Evolutionary conservation across 1,284 basidiomycete genomes (phyloP).

Genomic region (Abortiporus biennis): DNA sequence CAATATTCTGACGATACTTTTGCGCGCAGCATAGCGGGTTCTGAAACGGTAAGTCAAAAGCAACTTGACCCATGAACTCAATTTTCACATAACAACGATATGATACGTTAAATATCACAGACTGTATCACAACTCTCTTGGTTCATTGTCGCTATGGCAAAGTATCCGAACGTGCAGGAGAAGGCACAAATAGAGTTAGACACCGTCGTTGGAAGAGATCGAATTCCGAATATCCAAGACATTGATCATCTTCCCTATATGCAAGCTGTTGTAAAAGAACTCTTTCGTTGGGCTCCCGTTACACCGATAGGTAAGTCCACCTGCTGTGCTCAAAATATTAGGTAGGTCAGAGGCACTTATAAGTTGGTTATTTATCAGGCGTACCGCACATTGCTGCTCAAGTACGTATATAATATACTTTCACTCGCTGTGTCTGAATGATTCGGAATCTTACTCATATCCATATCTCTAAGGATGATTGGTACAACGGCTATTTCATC

Average conservation of each 20-base stretch:
- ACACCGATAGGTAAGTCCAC: too few species aligned
- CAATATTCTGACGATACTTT: too few species aligned
- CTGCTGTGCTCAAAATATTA: too few species aligned
- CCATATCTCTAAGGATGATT: constrained; percentile 15
- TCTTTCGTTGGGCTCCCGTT: constrained; percentile 18
- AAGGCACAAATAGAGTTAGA: constrained; percentile 33
- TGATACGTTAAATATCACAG: too few species aligned
- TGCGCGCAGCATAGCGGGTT: constrained; percentile 1
- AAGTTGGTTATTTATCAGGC: constrained; percentile 12
- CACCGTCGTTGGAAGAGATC: constrained; percentile 25
- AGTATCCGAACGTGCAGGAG: constrained; percentile 24
- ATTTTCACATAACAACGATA: neutral
- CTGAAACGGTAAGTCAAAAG: neutral
- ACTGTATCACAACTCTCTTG: too few species aligned
- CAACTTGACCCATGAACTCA: neutral
- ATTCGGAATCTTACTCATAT: neutral
- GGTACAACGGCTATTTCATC: constrained; percentile 20
- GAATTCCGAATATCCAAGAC: constrained; percentile 29
- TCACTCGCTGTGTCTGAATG: neutral
- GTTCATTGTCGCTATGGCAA: constrained; percentile 26
- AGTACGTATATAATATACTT: neutral
- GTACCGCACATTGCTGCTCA: neutral
- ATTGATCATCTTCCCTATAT: constrained; percentile 27
- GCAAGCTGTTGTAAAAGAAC: constrained; percentile 27
- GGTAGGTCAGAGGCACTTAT: too few species aligned